Evolutionary conservation across 2,329 filamentous ascomycete species (phyloP).

Genomic region (Fusarium citri): DNA sequence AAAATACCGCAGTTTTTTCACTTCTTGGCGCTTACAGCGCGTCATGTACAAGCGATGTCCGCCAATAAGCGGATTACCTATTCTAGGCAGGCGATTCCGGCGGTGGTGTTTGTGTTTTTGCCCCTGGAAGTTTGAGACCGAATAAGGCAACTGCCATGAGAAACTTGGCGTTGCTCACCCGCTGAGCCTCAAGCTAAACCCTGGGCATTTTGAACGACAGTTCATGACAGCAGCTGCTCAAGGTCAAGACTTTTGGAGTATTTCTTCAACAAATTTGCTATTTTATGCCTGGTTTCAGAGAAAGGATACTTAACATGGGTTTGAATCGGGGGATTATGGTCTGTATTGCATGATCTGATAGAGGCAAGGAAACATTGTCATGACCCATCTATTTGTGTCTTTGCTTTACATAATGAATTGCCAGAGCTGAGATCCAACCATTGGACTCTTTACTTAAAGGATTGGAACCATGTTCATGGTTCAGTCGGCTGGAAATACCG

Average conservation of each 20-base stretch:
- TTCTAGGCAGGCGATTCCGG: conserved; percentile 8
- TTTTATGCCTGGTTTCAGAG: neutral
- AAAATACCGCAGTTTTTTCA: conserved; percentile 19
- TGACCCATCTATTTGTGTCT: neutral
- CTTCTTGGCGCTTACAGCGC: conserved; percentile 18
- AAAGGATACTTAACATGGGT: neutral
- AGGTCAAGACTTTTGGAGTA: no score
- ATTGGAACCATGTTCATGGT: conserved; percentile 4
- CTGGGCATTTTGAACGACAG: conserved; percentile 8
- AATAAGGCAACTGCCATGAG: conserved; percentile 18
- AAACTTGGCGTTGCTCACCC: conserved; percentile 31
- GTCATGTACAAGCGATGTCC: conserved; percentile 1
- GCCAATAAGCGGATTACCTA: conserved; percentile 34
- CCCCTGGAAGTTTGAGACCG: neutral
- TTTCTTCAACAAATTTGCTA: neutral
- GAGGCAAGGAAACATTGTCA: neutral
- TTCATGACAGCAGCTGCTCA: no score
- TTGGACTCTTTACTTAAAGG: conserved; percentile 1
- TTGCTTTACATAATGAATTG: neutral
- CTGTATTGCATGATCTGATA: neutral
- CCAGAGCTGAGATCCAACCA: neutral
- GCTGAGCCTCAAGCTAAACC: conserved; percentile 29
- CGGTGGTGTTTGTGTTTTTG: neutral
- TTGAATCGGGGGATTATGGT: neutral
- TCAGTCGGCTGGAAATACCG: conserved; percentile 17